These are phyloP conservation scores for Candolleomyces aberdarensis DNA, from an alignment of 768 basidiomycete species.

Conservation along the genomic window DNA sequence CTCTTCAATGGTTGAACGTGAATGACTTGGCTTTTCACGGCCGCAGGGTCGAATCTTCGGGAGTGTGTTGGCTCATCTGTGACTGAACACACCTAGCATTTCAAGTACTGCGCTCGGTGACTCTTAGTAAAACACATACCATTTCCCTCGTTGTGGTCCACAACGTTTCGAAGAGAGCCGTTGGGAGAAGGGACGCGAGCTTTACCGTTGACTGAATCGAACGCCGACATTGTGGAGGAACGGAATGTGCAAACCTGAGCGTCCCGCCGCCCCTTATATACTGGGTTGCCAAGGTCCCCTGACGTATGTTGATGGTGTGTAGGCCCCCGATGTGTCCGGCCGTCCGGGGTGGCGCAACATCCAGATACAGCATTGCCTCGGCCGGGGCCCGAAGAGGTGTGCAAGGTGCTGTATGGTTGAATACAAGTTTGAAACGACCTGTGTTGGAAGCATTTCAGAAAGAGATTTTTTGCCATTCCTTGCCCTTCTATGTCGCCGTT, in stretches of 20 bases:
- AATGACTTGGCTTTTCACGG: conserved; percentile 48
- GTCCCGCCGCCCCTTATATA: not conserved
- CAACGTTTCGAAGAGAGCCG: conserved; percentile 49
- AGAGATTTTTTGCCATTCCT: too few relatives aligned
- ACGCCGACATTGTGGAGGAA: conserved; percentile 7
- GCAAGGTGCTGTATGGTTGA: not conserved
- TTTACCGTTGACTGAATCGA: conserved; percentile 42
- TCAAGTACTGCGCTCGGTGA: conserved; percentile 1
- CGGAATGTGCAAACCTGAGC: not conserved
- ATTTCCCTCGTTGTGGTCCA: conserved; percentile 66
- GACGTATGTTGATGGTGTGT: not conserved
- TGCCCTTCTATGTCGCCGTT: too few relatives aligned
- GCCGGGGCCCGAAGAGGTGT: not conserved
- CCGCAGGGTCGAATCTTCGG: conserved; percentile 20
- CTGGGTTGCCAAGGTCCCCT: not conserved
- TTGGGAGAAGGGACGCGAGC: conserved; percentile 45
- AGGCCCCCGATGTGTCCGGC: too few relatives aligned
- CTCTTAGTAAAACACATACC: conserved; percentile 38
- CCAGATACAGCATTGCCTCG: not conserved
- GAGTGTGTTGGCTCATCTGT: conserved; percentile 54
- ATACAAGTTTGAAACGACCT: not conserved
- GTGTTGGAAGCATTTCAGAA: too few relatives aligned
- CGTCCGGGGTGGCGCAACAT: too few relatives aligned
- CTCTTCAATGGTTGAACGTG: conserved; percentile 82
- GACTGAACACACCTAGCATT: conserved; percentile 38